These are phyloP conservation scores for Pichia sp. DNA, from an alignment of 1,139 yeast species.

Conservation along the genomic window DNA sequence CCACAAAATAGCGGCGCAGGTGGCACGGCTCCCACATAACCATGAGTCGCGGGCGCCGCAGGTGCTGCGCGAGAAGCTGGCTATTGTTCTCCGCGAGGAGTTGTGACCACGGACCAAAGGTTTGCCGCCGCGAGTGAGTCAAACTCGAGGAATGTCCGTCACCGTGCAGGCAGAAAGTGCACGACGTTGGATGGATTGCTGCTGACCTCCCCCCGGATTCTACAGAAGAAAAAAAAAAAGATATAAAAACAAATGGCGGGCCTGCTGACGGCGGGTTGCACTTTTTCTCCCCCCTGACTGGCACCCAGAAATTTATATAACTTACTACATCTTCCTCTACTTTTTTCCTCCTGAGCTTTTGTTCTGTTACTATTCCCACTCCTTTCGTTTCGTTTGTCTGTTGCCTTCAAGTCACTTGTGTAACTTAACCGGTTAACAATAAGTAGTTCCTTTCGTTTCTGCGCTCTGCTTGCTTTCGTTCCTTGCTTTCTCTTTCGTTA, in stretches of 20 bases:
- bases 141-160: background rate
- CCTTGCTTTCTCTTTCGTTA: background rate
- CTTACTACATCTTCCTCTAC: no score
- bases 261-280: no score
- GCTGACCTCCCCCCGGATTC: no score
- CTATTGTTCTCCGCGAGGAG: slow-evolving; percentile 3
- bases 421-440: background rate
- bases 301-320: no score
- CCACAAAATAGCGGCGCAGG: background rate
- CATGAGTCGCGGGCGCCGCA: background rate
- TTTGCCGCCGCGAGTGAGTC: slow-evolving; percentile 1
- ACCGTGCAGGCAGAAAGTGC: background rate
- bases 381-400: background rate
- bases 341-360: no score
- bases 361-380: no score
- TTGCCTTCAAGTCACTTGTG: background rate
- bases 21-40: background rate
- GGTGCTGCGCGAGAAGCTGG: background rate
- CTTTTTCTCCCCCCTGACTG: no score
- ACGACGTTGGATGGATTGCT: no score
- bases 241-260: no score
- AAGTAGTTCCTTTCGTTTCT: background rate
- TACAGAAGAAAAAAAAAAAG: no score
- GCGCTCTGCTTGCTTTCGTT: background rate
- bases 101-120: background rate